Base-by-base conservation (phyloP, 2,329 filamentous ascomycete species). In the Apiospora phragmitis region DNA sequence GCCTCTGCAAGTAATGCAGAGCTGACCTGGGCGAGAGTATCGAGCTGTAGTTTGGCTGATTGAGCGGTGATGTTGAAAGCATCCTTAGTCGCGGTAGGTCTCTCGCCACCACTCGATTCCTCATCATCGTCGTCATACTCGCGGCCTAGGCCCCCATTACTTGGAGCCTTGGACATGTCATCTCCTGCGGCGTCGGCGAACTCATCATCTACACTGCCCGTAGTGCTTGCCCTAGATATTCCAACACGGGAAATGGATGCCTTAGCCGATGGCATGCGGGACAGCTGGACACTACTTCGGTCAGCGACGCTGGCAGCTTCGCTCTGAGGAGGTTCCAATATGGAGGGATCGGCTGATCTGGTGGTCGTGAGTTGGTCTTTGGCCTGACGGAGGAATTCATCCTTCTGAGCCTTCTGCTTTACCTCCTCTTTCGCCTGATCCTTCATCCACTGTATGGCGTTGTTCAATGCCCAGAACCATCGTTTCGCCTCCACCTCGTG, bases 381-480 rank as follows among this genome's bases (percentile, higher is more conserved):
- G 69, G 93, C 94, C 78, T 95, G 92, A 73, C 89, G 90, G 68
- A 97, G 82, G 45, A 91, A 87, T 80, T 96, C 94, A 7, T 91
- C 92, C 76, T 92, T 93, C 70, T 90, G 91, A 9, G 90, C 90
- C 43, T 91, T 91, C 72, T 94, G 91, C 74, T 87, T 91, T 78
- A 95, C 92, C 77, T 98, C 95, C 80, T 97, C 94, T 75, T 93
- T 95, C 9, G 94, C 95, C 82, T 98, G 96, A 78, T 99, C 96
- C 81, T 99, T 99, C 73, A 94, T 92, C 93, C 94, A 98, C 80
- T 98, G 96, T 67, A 99, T 99, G 7, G 96, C 95, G 80, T 99
- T 99, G 83, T 99, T 99, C 73, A 99, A 85, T 0, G 96, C 94
- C 96, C 96, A 99, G 82, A 97, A 99, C 96, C 96, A 99, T 70